Evolutionary conservation across 768 basidiomycete genomes (phyloP), one percentile per base, ranked within the genome.

Genomic region (Boletellus ananiceps): DNA sequence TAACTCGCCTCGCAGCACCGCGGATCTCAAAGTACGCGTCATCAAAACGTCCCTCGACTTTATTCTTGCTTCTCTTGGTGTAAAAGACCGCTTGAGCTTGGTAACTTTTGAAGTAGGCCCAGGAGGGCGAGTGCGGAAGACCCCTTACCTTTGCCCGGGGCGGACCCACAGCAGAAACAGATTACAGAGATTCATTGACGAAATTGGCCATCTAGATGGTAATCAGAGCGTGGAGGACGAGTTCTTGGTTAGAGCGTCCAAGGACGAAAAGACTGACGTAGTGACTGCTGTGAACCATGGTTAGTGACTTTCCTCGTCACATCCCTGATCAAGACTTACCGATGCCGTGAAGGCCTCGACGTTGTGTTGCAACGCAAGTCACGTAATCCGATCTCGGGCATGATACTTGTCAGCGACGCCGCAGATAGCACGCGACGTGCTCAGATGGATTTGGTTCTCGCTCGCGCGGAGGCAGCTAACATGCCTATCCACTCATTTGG

Each of bases 201-300:
- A 83, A 56, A 78, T 89, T 14, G 73, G 71, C 16, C 61, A 62
- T 16, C 61, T 76, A 71, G 59, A 69, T 41, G 57, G 67, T 53
- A 68, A 60, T 67, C 54, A 59, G 47, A 76, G 76, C 52, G 70
- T 76, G 39, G 85, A 84, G 51, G 82, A 83, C 56, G 77, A 79
- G 51, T 81, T 81, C 55, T 67, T 86, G 65, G 81, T 90, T 16
- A 75, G 83, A 51, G 82, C 82, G 13, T 82, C 82, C 50, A 86
- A 86, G 63, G 94, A 97, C 15, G 94, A 97, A 69, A 90, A 93
- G 70, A 91, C 91, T 23, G 95, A 96, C 66, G 95, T 99, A 15
- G 93, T 98, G 19, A 95, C 94, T 11, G 96, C 94, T n/a, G 91
- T 97, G 49, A 99, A 99, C 65, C 86, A 95, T 60, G 92, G 90